Evolutionary conservation across 2,329 filamentous ascomycete species (phyloP), one percentile per base, ranked within the genome.

Genomic region (Cyphellophora europaea): DNA sequence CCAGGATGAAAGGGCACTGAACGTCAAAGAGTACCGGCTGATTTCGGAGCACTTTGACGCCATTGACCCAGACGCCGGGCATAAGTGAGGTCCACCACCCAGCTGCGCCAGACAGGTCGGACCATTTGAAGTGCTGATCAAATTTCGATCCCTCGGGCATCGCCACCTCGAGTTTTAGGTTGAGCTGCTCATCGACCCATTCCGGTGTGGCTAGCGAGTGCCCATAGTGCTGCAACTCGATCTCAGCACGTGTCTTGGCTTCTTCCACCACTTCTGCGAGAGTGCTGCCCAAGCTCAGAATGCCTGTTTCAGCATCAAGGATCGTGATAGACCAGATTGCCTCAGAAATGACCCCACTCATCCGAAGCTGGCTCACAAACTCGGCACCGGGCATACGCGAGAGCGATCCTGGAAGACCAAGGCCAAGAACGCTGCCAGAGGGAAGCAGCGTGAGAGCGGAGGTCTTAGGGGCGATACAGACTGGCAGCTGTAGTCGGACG

Each of bases 81-180:
- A 56, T 50, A 14, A 57, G 40, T 6, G 51, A 40, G 30, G 51
- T 53, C 51, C 53, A 55, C 54, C 54, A 57, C 10, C 54, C 54
- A n/a, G 42, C 48, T 3, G 51, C 47, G 5, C 54, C 53, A 35
- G 49, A 47, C 10, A 53, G 43, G 11, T 48, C 36, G 3, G 40
- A 51, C 54, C 53, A 57, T 27, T 47, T 48, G 49, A 53, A 57
- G 19, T 46, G 48, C 3, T 43, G 30, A 19, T 49, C 38, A 39
- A 39, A 40, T 11, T 19, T 30, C 12, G 19, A 17, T 4, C 36
- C 25, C 38, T 44, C 43, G 6, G 46, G 35, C 14, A 32, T 12
- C 3, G 21, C 28, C 16, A 45, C 36, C 8, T 37, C 30, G 5
- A 34, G 14, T 5, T 32, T 17, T 13, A 48, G 32, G 19, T 37